Conservation (phyloP, 352 stramenopile species). For the Poterioochromonas sp. region DNA sequence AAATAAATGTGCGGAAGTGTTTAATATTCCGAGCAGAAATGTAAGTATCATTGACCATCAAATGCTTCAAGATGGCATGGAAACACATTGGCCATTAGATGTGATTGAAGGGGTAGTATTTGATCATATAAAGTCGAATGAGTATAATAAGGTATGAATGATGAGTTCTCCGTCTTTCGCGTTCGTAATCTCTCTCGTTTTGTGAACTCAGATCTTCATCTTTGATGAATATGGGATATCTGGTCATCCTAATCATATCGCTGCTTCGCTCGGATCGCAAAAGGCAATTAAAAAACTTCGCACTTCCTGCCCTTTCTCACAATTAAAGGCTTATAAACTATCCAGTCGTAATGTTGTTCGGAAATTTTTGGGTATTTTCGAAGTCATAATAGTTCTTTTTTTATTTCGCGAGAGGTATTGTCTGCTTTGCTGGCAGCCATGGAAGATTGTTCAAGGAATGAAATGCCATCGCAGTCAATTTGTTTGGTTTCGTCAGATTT, state of each 20-base stretch:
- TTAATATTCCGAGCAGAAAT: conserved; percentile 50
- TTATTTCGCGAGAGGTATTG: conserved; percentile 39
- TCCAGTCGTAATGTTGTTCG: conserved; percentile 62
- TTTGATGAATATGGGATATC: conserved; percentile 74
- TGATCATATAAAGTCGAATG: conserved; percentile 52
- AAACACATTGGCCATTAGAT: conserved; percentile 53
- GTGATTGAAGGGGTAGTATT: conserved; percentile 56
- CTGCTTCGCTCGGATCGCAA: conserved; percentile 56
- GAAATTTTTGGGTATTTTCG: conserved; percentile 74
- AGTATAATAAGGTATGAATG: conserved; percentile 50
- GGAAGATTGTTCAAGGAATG: conserved; percentile 70
- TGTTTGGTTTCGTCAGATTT: conserved; percentile 80
- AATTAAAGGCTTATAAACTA: conserved; percentile 39
- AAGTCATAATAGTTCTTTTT: conserved; percentile 53
- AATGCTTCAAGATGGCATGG: conserved; percentile 68
- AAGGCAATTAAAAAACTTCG: conserved; percentile 47
- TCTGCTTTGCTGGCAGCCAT: conserved; percentile 52
- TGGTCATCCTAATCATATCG: conserved; percentile 69
- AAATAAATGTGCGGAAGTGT: conserved; percentile 48
- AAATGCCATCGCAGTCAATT: conserved; percentile 71
- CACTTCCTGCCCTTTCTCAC: neutral
- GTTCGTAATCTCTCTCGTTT: too few species aligned
- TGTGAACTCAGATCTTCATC: conserved; percentile 71
- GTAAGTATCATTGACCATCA: conserved; percentile 62
- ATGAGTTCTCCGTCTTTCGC: conserved; percentile 35